Evolutionary conservation across 1,139 yeast genomes (phyloP), one percentile per base, ranked within the genome.

Genomic region (Pichia sp.): DNA sequence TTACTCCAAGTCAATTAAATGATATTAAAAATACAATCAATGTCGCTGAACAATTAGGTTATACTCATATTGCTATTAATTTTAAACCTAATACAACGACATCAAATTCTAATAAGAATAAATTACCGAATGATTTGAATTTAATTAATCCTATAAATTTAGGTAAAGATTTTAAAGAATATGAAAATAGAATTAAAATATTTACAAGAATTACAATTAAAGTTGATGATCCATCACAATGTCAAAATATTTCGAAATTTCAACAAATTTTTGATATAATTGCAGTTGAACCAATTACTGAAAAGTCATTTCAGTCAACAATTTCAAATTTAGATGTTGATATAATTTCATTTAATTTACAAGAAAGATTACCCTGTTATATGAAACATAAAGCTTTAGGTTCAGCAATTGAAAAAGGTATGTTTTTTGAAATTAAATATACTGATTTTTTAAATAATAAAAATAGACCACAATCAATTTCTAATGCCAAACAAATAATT

Each of bases 301-400:
- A 92, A 58, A 82, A 80, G 58, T 86, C 92, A 6, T 69, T 92
- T 25, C 82, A 85, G 46, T 67, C 83, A 42, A 83, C 94, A 2
- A 78, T 90, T 26, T 72, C 82, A 4, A 79, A 78, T 51, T 69
- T 89, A 40, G 95, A 85, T 48, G 72, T 90, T 35, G 97, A 92
- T 64, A 53, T 92, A 32, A 76, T 92, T 32, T 80, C 96, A 1
- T 73, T 92, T 44, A 80, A 85, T 49, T 74, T 85, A 60, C 66
- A 76, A 20, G 69, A 72, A 35, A 73, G 87, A 48, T 67, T 87
- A 40, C 94, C 96, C 0, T 82, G 80, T 55, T 86, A 78, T 61
- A 68, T 92, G 53, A 83, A 85, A 53, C 96, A 87, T 66, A 87
- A 89, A 57, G 80, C 87, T 0, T 73, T 89, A 9, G 85, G 96